phyloP scores from a whole-genome alignment of 345 rosid species.

The Lumnitzera littorea region DNA sequence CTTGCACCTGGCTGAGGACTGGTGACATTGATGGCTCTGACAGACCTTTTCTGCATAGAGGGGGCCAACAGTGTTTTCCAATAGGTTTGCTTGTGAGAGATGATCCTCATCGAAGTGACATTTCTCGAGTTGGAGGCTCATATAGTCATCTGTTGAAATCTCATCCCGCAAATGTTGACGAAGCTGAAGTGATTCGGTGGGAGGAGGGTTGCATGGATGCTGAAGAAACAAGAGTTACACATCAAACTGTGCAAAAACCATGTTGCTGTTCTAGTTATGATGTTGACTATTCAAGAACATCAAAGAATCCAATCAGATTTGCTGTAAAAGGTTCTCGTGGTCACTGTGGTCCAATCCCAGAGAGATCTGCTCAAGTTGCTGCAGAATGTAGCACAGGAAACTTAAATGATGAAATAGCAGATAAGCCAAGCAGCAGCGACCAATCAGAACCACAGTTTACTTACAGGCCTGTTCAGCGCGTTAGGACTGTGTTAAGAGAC shows the following conservation, averaged over 20 bases:
- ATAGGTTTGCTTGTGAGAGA: slow-evolving; percentile 65
- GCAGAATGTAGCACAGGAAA: slow-evolving; percentile 75
- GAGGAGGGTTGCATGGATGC: slow-evolving; percentile 97
- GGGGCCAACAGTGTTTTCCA: slow-evolving; percentile 87
- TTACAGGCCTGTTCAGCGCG: slow-evolving; percentile 52
- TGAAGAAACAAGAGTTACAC: slow-evolving; percentile 66
- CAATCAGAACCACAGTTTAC: slow-evolving; percentile 80
- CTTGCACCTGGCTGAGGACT: slow-evolving; percentile 50
- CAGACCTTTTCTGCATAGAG: slow-evolving; percentile 84
- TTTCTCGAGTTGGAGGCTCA: slow-evolving; percentile 93
- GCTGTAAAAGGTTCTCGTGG: slow-evolving; percentile 51
- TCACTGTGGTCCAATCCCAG: slow-evolving; percentile 59
- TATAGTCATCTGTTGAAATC: slow-evolving; percentile 73
- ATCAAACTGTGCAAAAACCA: slow-evolving; percentile 69
- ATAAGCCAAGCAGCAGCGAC: slow-evolving; percentile 89
- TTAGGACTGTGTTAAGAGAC: slow-evolving; percentile 46
- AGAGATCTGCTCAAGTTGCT: slow-evolving; percentile 78
- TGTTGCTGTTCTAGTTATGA: slow-evolving; percentile 89
- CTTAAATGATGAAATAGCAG: slow-evolving; percentile 75
- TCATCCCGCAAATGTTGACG: slow-evolving; percentile 56
- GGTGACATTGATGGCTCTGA: slow-evolving; percentile 33
- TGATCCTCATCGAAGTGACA: slow-evolving; percentile 73
- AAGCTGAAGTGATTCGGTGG: slow-evolving; percentile 74
- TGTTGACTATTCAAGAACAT: slow-evolving; percentile 53
- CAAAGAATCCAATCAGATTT: slow-evolving; percentile 48